These are phyloP conservation scores for Globisporangium ultimum DNA, from an alignment of 352 stramenopile species.

Conservation along the genomic window DNA sequence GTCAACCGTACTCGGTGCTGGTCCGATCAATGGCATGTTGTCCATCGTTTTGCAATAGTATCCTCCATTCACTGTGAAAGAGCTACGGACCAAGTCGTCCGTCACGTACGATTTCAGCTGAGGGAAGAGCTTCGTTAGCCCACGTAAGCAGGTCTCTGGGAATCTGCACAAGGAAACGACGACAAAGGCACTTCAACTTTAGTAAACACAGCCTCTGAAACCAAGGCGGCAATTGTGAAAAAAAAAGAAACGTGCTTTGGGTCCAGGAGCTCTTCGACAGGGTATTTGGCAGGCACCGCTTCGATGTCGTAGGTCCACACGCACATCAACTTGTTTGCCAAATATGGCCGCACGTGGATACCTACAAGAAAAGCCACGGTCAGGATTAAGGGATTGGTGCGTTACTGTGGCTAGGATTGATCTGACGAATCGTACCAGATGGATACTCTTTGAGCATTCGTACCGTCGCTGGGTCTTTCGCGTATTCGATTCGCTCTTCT, in stretches of 20 bases:
- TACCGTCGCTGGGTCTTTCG: slow-evolving; percentile 27
- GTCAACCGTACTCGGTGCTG: slow-evolving; percentile 49
- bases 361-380: slow-evolving; percentile 17
- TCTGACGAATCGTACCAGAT: slow-evolving; percentile 18
- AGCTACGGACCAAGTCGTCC: slow-evolving; percentile 49
- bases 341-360: slow-evolving; percentile 67
- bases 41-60: slow-evolving; percentile 84
- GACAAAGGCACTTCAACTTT: not conserved
- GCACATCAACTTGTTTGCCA: slow-evolving; percentile 57
- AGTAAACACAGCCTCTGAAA: not conserved
- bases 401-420: too few species aligned
- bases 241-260: slow-evolving; percentile 27
- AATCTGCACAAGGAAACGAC: slow-evolving; percentile 31
- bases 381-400: too few species aligned
- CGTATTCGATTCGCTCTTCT: slow-evolving; percentile 39
- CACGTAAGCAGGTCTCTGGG: slow-evolving; percentile 62
- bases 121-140: slow-evolving; percentile 53
- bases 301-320: slow-evolving; percentile 81
- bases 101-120: slow-evolving; percentile 59
- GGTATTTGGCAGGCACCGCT: slow-evolving; percentile 52
- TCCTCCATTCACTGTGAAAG: slow-evolving; percentile 66
- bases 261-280: slow-evolving; percentile 61
- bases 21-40: slow-evolving; percentile 71
- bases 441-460: slow-evolving; percentile 61
- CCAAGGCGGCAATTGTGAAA: not conserved